phyloP scores from a whole-genome alignment of 208 protist species.

The Trypanosoma scelopori region DNA sequence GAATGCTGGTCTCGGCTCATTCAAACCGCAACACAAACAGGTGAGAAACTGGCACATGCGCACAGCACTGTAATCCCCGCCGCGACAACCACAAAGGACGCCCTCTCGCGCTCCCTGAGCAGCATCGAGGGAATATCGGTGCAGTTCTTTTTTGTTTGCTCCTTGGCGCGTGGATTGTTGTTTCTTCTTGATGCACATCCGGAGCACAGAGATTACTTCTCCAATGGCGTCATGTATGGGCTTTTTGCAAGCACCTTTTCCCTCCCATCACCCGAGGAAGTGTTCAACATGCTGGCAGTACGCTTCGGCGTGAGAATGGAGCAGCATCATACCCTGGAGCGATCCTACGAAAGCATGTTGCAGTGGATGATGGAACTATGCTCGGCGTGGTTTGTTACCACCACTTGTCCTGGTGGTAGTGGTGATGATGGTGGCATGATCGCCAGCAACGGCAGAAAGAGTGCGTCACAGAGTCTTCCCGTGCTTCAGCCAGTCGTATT shows the following conservation, averaged over 20 bases:
- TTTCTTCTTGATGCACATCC: slow-evolving; percentile 27
- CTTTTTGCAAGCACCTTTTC: slow-evolving; percentile 31
- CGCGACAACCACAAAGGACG: slow-evolving; percentile 37
- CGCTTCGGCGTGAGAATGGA: slow-evolving; percentile 31
- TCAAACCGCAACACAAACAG: slow-evolving; percentile 35
- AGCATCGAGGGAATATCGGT: slow-evolving; percentile 60
- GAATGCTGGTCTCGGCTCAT: slow-evolving; percentile 47
- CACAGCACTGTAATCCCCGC: slow-evolving; percentile 8
- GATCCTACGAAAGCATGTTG: slow-evolving; percentile 42
- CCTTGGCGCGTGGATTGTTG: slow-evolving; percentile 38
- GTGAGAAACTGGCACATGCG: slow-evolving; percentile 37
- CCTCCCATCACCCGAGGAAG: slow-evolving; percentile 27
- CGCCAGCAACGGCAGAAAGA: neutral
- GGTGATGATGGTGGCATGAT: too few relatives aligned
- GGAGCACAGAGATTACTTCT: slow-evolving; percentile 13
- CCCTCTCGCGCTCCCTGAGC: slow-evolving; percentile 45
- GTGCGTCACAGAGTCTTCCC: slow-evolving; percentile 8
- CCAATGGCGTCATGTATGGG: slow-evolving; percentile 26
- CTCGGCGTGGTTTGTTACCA: slow-evolving; percentile 26
- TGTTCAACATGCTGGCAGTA: slow-evolving; percentile 32
- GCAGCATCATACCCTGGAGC: slow-evolving; percentile 22
- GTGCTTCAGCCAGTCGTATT: slow-evolving; percentile 28
- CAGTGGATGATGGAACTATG: slow-evolving; percentile 39
- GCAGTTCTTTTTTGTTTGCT: slow-evolving; percentile 59
- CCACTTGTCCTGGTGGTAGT: neutral